Base-by-base conservation (phyloP, 805 yeast genomes). In the Candida orba region DNA sequence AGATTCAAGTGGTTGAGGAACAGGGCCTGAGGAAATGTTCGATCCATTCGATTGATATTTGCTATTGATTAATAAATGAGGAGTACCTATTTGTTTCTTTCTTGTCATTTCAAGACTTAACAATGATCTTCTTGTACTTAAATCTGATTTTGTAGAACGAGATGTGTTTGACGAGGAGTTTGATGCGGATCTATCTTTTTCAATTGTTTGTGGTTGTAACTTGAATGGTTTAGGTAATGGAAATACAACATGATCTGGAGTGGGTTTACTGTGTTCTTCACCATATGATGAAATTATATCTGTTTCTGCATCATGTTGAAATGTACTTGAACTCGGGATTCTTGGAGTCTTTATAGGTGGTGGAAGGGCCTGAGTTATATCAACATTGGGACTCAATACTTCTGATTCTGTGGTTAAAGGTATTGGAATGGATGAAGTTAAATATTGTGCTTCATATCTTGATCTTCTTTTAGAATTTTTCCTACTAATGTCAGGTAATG, bases 91-190 rank as follows among this genome's bases (percentile, higher is more conserved):
- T 3, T 50, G 43, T 34, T 44, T 57, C 30, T 52, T 52, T 44
- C 62, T 51, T 15, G 62, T 47, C 29, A 45, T 43, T 36, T 57
- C 60, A 43, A 34, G 51, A 20, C 46, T 43, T 25, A 49, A 13
- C 6, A 54, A 38, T 7, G 56, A 49, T n/a, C 46, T 46, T 15
- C 51, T 39, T 1, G 46, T 42, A 6, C 40, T 36, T 9, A 40
- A 23, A 14, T 36, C 34, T 7, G 43, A 43, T 15, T 43, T 47
- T 7, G 39, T 39, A 2, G 47, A 37, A 4, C 30, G 40, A 14
- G 5, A 37, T 10, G 47, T 33, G 5, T 40, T 40, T 4, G 47
- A 40, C 8, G 47, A 40, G 5, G 39, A 34, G 12, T 29, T 36
- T 2, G 45, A 33, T 4, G 37, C 27, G 8, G 46, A 43, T 39